Percentiles rank a stretch among this genome's conserved stretches.
Conservation (phyloP, 768 basidiomycete species). For the Suillus americanus region DNA sequence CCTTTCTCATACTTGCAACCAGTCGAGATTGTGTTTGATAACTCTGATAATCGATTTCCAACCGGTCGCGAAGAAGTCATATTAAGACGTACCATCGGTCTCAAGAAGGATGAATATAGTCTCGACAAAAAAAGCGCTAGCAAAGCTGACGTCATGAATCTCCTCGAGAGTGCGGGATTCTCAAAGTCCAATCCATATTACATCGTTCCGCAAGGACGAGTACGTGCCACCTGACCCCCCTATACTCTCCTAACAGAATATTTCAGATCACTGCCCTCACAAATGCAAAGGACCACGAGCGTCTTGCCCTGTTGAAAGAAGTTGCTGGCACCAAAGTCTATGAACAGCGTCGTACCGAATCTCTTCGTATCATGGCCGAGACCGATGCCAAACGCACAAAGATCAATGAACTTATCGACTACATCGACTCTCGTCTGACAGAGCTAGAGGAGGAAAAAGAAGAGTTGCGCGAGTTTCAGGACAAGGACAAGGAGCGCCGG, state of each 20-base stretch:
- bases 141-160: slow-evolving; percentile 97
- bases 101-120: slow-evolving; percentile 99
- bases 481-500: slow-evolving; percentile 91
- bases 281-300: slow-evolving; percentile 94
- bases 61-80: slow-evolving; percentile 87
- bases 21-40: slow-evolving; percentile 97
- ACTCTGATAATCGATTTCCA: slow-evolving; percentile 90
- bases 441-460: slow-evolving; percentile 99
- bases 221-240: slow-evolving; percentile 38
- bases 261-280: slow-evolving; percentile 89
- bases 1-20: slow-evolving; percentile 3
- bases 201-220: slow-evolving; percentile 97
- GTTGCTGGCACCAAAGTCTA: slow-evolving; percentile 98
- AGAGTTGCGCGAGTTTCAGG: slow-evolving; percentile 94
- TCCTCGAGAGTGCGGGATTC: slow-evolving; percentile 96
- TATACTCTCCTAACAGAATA: slow-evolving; percentile 10
- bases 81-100: slow-evolving; percentile 89
- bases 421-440: slow-evolving; percentile 84
- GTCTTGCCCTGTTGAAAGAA: slow-evolving; percentile 93
- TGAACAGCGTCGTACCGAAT: slow-evolving; percentile 90
- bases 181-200: slow-evolving; percentile 99
- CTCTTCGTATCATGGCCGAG: slow-evolving; percentile 94
- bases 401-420: slow-evolving; percentile 85
- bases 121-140: slow-evolving; percentile 93
- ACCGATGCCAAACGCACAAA: slow-evolving; percentile 92